Percentiles rank a stretch among this genome's conserved stretches.
These are phyloP conservation scores for Chaetomium cochliodes DNA, from an alignment of 495 filamentous ascomycete genomes.

Conservation along the genomic window DNA sequence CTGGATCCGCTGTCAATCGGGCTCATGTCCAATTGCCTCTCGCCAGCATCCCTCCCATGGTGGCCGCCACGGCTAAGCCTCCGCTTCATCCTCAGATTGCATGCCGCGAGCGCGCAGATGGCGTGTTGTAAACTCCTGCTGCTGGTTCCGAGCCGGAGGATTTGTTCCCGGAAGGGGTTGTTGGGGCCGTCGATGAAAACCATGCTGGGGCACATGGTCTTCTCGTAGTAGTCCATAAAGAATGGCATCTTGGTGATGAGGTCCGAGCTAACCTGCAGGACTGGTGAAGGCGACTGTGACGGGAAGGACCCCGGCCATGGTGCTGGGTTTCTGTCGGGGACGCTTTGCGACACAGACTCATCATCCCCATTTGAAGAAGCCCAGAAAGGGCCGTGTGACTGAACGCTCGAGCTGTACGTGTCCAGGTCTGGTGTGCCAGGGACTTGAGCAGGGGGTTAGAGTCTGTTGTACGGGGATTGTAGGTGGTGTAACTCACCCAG, in stretches of 20 bases:
- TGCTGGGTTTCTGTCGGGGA: conserved; percentile 28
- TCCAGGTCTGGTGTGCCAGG: conserved; percentile 49
- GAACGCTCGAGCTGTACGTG: conserved; percentile 46
- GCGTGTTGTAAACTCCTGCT: conserved; percentile 87
- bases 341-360: conserved; percentile 39
- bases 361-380: conserved; percentile 44
- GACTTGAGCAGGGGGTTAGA: conserved; percentile 23
- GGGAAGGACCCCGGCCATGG: conserved; percentile 32
- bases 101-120: conserved; percentile 83
- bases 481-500: conserved; percentile 40
- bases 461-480: conserved; percentile 1
- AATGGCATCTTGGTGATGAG: conserved; percentile 58
- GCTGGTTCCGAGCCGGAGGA: conserved; percentile 72
- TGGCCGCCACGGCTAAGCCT: conserved; percentile 52
- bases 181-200: conserved; percentile 84
- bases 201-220: conserved; percentile 85
- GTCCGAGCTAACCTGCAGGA: conserved; percentile 48
- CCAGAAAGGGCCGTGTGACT: conserved; percentile 47
- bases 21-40: conserved; percentile 39
- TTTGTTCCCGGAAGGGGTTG: conserved; percentile 82
- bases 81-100: conserved; percentile 70
- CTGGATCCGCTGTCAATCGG: conserved; percentile 38
- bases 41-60: conserved; percentile 42
- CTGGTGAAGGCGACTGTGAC: conserved; percentile 31
- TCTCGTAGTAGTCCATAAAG: conserved; percentile 77